Base-by-base conservation (phyloP, 306 rosid genomes). In the Hippophae rhamnoides region DNA sequence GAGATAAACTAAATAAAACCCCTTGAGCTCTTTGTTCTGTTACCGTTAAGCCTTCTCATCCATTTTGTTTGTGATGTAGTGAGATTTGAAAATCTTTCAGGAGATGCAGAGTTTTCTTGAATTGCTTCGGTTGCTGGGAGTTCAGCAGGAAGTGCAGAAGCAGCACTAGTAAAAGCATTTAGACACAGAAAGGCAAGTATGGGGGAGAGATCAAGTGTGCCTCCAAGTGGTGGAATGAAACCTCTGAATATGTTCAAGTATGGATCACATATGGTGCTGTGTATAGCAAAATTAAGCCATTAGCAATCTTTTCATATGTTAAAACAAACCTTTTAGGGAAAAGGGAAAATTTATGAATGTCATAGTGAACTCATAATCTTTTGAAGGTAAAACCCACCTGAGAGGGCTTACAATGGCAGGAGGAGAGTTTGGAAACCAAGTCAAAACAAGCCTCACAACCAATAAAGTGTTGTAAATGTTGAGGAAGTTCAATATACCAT, bases 81-180 rank as follows among this genome's bases (percentile, higher is more conserved):
- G 62, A 67, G 73, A 58, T 72, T 49, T 25, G 71, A 38, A 43
- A 67, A 41, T 7, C 60, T 70, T 9, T 64, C 27, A 43, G 58
- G 64, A 57, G 85, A 57, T 26, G 72, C 61, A 59, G 60, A n/a
- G 44, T 63, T 58, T 47, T 64, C 69, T 61, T 64, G 71, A 14
- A 81, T 63, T 47, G 80, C 75, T 61, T 70, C 74, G 23, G 80
- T 8, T 55, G 47, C 62, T 8, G 98, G 95, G 68, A 88, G 95
- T 76, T 92, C 99, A 1, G 99, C 99, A 52, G 96, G 96, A 59
- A 92, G 85, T n/a, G 99, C 99, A 31, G 99, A 63, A 48, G 99
- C 96, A 38, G 93, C 76, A 83, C 96, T 88, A 2, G 96, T 92
- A 67, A 92, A 92, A 58, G 79, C 95, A 73, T 88, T 92, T 10